Percentiles rank a stretch among this genome's conserved stretches.
Conservation (phyloP, 1,139 yeast genomes). For the Yarrowia galli region DNA sequence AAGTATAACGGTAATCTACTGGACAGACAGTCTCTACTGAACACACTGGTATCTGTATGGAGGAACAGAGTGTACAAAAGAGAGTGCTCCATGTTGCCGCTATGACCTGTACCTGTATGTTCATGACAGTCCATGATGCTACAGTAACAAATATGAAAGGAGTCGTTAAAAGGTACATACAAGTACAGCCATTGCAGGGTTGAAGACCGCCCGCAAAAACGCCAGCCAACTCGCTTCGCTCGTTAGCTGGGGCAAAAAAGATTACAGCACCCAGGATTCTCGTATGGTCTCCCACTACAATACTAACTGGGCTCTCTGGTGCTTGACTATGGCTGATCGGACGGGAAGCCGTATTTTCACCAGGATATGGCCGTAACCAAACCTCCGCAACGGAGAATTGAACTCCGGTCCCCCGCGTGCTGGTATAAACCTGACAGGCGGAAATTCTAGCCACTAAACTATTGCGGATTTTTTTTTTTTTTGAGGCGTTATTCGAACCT, state of each 20-base stretch:
- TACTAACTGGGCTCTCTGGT: constrained; percentile 36
- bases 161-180: no score
- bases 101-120: no score
- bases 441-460: constrained; percentile 36
- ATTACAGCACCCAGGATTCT: constrained; percentile 37
- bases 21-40: no score
- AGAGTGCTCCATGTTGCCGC: no score
- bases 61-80: no score
- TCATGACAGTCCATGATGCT: no score
- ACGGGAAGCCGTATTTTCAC: constrained; percentile 36
- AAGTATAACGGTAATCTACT: no score
- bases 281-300: constrained; percentile 37
- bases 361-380: constrained; percentile 36
- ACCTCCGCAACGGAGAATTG: constrained; percentile 36
- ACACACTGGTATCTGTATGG: no score
- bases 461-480: neutral
- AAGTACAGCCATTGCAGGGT: no score
- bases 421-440: constrained; percentile 29
- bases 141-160: no score
- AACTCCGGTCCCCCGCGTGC: constrained; percentile 38
- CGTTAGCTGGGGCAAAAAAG: neutral
- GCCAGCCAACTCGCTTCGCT: neutral
- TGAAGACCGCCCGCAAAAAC: no score
- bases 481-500: no score
- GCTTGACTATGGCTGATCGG: constrained; percentile 37